Evolutionary conservation across 2,329 filamentous ascomycete genomes (phyloP), one percentile per base, ranked within the genome.

Genomic region (Exserohilum turcica): DNA sequence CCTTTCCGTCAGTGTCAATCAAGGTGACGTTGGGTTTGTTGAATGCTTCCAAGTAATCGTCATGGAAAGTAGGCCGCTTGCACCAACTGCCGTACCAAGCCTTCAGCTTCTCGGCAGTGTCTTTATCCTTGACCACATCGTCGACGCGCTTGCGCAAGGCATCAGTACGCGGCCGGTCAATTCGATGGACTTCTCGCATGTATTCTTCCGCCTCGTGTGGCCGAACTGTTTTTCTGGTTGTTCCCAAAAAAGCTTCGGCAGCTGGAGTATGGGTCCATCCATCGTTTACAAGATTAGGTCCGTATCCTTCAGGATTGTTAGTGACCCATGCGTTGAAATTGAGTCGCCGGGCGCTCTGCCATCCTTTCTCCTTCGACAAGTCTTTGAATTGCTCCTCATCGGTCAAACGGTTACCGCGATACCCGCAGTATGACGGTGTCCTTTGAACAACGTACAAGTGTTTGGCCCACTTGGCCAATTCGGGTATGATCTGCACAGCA

Each of bases 31-130:
- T 80, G 0, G 77, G 70, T 29, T 65, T 66, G 70, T 88, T 88
- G 77, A 87, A 88, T 0, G 79, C 60, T 5, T 76, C 63, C 0
- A 88, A 77, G 61, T 85, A 87, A 7, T 80, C 77, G 61, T 87
- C 83, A 69, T 84, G 83, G 71, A 86, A 87, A 37, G 77, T 80
- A 0, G 85, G 84, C 0, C 86, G 80, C 68, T 88, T 88, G 75
- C 85, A 88, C 79, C 82, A 86, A 13, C 31, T 44, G 24, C 29
- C 42, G 63, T 87, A 88, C 82, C 83, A 86, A 0, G 84, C 75
- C 63, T 84, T 82, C 5, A 87, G 76, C 3, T 70, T 76, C 28
- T 77, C 76, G 0, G 84, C 84, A 0, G 79, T 82, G 1, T 68
- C 68, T 12, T 71, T 68, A 57, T 87, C 78, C 33, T 79, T 67